Conservation (phyloP, 2,329 filamentous ascomycete genomes). For the Pyrenochaeta sp. region DNA sequence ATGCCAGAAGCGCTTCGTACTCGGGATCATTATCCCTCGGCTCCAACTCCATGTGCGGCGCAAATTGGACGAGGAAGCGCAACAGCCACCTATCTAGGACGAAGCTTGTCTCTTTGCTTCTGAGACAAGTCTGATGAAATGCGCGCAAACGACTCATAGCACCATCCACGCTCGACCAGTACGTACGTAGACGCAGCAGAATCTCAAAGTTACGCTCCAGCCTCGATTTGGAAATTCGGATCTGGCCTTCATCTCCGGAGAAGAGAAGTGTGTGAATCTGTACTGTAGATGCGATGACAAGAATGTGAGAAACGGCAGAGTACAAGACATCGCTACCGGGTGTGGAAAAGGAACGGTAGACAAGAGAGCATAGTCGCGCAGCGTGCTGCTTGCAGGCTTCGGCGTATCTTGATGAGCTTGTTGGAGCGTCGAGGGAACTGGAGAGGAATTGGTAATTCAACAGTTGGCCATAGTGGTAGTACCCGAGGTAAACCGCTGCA, state of each 20-base stretch:
- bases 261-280: conserved; percentile 35
- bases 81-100: conserved; percentile 34
- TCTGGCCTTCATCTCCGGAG: conserved; percentile 28
- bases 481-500: conserved; percentile 31
- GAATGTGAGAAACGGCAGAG: conserved; percentile 31
- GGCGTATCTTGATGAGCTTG: conserved; percentile 24
- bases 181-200: conserved; percentile 26
- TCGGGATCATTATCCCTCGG: conserved; percentile 35
- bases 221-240: conserved; percentile 29
- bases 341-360: conserved; percentile 29
- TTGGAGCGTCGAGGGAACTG: conserved; percentile 15
- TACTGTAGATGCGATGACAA: conserved; percentile 33
- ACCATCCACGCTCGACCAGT: conserved; percentile 34
- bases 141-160: conserved; percentile 35
- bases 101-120: conserved; percentile 37
- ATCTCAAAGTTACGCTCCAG: conserved; percentile 37
- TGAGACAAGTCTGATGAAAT: conserved; percentile 34
- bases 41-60: conserved; percentile 36
- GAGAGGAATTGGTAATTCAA: conserved; percentile 35
- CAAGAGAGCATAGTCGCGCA: conserved; percentile 29
- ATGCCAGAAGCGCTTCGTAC: conserved; percentile 30
- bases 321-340: conserved; percentile 32
- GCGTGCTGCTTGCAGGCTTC: conserved; percentile 33
- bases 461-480: conserved; percentile 34
- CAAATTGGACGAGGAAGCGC: conserved; percentile 35